These are phyloP conservation scores for Calonectria ilicicola DNA, from an alignment of 2,329 filamentous ascomycete genomes.

Conservation along the genomic window DNA sequence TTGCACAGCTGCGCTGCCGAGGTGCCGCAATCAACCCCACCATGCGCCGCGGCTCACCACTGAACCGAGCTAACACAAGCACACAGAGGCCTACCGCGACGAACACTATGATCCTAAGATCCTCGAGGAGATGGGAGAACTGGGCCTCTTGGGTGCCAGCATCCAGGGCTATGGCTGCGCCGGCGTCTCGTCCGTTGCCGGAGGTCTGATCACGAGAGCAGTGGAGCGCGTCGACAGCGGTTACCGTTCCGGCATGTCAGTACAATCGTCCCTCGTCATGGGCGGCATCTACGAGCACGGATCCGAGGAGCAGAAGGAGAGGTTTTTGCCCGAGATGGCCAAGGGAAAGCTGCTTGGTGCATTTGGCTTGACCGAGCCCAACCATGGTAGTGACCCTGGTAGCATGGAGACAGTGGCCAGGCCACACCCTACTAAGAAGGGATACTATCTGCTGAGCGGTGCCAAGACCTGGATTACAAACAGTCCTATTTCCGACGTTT, in stretches of 20 bases:
- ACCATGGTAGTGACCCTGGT: conserved; percentile 91
- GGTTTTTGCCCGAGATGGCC: conserved; percentile 82
- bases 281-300: conserved; percentile 91
- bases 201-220: conserved; percentile 89
- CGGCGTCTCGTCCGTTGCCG: conserved; percentile 87
- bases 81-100: conserved; percentile 81
- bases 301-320: conserved; percentile 87
- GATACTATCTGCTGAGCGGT: conserved; percentile 82
- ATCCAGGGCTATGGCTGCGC: conserved; percentile 92
- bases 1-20: conserved; percentile 7
- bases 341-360: conserved; percentile 86
- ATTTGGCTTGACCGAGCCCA: conserved; percentile 92
- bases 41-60: conserved; percentile 1
- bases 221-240: conserved; percentile 93
- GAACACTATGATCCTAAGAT: conserved; percentile 90
- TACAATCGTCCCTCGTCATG: conserved; percentile 94
- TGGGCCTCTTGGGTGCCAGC: conserved; percentile 88
- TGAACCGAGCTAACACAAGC: conserved; percentile 19
- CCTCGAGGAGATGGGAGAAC: conserved; percentile 89
- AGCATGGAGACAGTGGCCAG: conserved; percentile 92
- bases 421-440: conserved; percentile 85
- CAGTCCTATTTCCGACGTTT: conserved; percentile 86
- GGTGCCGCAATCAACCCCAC: conserved; percentile 11
- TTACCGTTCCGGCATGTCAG: conserved; percentile 92
- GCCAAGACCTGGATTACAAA: conserved; percentile 98